These are phyloP conservation scores for Chrysanthemum lavandulifolium DNA, from an alignment of 129 eudicot species.

Conservation along the genomic window DNA sequence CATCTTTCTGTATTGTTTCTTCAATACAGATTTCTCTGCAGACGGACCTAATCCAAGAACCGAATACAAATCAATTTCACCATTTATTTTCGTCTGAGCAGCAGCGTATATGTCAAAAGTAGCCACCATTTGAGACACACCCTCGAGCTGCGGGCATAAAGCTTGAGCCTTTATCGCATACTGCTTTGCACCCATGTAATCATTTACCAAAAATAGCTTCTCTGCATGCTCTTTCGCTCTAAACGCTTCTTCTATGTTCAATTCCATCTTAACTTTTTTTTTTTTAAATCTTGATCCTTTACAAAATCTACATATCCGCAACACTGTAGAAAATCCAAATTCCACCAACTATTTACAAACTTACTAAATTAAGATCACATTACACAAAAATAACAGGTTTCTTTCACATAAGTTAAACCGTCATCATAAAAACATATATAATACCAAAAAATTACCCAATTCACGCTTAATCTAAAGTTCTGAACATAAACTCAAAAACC, in stretches of 20 bases:
- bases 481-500: neutral
- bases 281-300: neutral
- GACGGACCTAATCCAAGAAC: conserved; percentile 81
- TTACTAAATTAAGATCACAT: neutral
- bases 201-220: conserved; percentile 70
- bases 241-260: conserved; percentile 76
- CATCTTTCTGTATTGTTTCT: conserved; percentile 82
- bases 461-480: neutral
- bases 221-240: conserved; percentile 79
- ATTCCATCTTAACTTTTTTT: conserved; percentile 52
- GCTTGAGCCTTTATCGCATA: conserved; percentile 81
- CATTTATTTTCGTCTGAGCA: conserved; percentile 40
- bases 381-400: neutral
- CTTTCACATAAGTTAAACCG: too few species aligned
- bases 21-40: conserved; percentile 58
- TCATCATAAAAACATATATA: too few species aligned
- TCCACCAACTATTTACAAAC: neutral
- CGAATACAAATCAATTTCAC: conserved; percentile 79
- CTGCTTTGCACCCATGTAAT: conserved; percentile 67
- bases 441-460: neutral
- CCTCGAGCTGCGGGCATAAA: conserved; percentile 80
- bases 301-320: conserved; percentile 5
- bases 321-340: neutral
- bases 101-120: conserved; percentile 82
- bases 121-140: conserved; percentile 90